Evolutionary conservation across 805 yeast genomes (phyloP).

Genomic region (Candida railenensis): DNA sequence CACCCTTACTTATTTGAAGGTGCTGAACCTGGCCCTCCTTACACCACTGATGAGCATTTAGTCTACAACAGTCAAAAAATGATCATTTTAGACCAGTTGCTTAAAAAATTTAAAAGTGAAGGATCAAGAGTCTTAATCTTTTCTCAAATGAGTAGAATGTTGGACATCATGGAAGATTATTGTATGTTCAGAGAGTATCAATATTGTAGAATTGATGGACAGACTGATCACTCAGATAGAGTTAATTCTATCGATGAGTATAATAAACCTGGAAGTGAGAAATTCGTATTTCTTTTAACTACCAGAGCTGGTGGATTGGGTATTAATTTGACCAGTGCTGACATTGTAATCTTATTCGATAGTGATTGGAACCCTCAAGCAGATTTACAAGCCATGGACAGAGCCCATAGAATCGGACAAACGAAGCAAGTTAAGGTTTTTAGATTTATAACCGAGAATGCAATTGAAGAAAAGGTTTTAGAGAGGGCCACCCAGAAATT

Average conservation of each 20-base stretch:
- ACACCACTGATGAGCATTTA: constrained; percentile 80
- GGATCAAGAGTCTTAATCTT: constrained; percentile 79
- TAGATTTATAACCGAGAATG: constrained; percentile 75
- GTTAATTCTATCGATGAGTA: constrained; percentile 75
- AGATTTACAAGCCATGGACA: constrained; percentile 85
- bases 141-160: constrained; percentile 80
- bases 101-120: constrained; percentile 59
- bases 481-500: constrained; percentile 81
- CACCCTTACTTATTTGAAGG: constrained; percentile 86
- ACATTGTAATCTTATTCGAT: constrained; percentile 71
- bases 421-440: constrained; percentile 80
- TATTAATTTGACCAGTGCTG: constrained; percentile 79
- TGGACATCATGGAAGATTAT: constrained; percentile 80
- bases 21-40: constrained; percentile 89
- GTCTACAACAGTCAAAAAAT: constrained; percentile 71
- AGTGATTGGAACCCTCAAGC: constrained; percentile 92
- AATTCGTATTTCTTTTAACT: constrained; percentile 72
- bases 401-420: constrained; percentile 88
- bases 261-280: constrained; percentile 69
- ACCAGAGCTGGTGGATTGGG: constrained; percentile 93
- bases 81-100: constrained; percentile 65
- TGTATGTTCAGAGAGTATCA: constrained; percentile 66
- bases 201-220: constrained; percentile 82
- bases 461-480: constrained; percentile 78
- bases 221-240: constrained; percentile 77